Percentiles rank a stretch among this genome's conserved stretches.
Conservation (phyloP, 2,329 filamentous ascomycete genomes). For the Fusarium dlaminii region DNA sequence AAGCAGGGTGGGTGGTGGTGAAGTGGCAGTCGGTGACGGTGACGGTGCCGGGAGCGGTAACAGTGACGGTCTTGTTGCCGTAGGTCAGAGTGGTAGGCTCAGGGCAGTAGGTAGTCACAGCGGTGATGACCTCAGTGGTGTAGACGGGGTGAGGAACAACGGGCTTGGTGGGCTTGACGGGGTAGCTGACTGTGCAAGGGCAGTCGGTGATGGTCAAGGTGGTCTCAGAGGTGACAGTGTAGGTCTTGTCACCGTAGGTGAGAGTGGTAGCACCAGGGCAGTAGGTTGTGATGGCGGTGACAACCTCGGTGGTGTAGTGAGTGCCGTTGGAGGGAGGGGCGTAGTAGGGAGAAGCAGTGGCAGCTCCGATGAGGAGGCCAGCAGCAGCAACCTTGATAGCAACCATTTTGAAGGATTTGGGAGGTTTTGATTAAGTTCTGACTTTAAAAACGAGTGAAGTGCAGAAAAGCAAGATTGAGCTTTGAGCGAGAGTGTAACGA, state of each 20-base stretch:
- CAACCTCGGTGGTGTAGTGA: constrained; percentile 70
- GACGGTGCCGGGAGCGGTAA: constrained; percentile 23
- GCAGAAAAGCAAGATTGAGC: constrained; percentile 10
- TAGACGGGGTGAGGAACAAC: constrained; percentile 15
- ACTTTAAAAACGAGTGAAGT: constrained; percentile 27
- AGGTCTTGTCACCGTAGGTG: constrained; percentile 71
- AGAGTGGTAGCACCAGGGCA: constrained; percentile 74
- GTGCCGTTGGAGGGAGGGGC: constrained; percentile 13
- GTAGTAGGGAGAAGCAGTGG: constrained; percentile 15
- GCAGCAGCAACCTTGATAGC: constrained; percentile 24
- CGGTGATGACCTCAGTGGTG: constrained; percentile 23
- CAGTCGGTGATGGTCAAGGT: constrained; percentile 77
- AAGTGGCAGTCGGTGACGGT: constrained; percentile 29
- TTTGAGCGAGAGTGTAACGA: constrained; percentile 21
- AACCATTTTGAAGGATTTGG: constrained; percentile 20
- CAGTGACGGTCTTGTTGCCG: constrained; percentile 45
- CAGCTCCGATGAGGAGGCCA: constrained; percentile 32
- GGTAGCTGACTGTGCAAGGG: constrained; percentile 73
- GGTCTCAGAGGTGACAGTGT: constrained; percentile 74
- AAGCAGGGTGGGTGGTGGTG: constrained; percentile 23
- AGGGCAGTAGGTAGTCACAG: constrained; percentile 52
- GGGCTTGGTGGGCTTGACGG: constrained; percentile 50
- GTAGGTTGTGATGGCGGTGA: constrained; percentile 74
- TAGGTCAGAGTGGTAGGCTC: constrained; percentile 44
- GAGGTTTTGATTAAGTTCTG: not conserved